A percentile compares a stretch with the other conserved stretches of the same genome.
phyloP scores from a whole-genome alignment of 2,329 filamentous ascomycete species.

The Pyrenochaeta sp. region DNA sequence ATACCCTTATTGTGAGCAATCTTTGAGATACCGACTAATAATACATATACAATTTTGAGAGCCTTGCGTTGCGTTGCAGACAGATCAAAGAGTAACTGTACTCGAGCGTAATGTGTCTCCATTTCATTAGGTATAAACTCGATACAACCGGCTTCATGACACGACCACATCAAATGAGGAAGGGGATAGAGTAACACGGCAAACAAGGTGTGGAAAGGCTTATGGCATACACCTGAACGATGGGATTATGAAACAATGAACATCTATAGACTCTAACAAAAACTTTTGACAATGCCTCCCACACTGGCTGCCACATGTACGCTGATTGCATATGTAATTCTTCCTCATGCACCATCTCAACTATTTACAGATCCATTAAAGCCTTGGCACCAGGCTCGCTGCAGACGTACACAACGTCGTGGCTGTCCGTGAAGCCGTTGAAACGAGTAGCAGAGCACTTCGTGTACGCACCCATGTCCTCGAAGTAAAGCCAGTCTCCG shows the following conservation, averaged over 20 bases:
- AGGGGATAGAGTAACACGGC: neutral
- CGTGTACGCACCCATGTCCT: conserved; percentile 98
- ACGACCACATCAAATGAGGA: neutral
- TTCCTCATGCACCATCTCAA: neutral
- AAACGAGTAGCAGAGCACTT: conserved; percentile 97
- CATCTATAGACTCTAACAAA: neutral
- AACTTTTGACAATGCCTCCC: neutral
- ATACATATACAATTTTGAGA: too few species aligned
- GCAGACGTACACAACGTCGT: conserved; percentile 93
- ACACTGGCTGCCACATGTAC: neutral
- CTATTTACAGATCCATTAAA: conserved; percentile 60
- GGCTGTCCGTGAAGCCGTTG: conserved; percentile 93
- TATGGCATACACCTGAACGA: conserved; percentile 4
- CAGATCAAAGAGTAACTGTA: too few species aligned
- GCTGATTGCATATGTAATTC: neutral
- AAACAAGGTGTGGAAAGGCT: neutral
- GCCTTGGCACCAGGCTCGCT: conserved; percentile 89
- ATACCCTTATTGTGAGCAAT: too few species aligned
- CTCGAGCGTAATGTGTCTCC: too few species aligned
- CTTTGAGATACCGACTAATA: too few species aligned
- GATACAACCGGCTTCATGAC: too few species aligned
- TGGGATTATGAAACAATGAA: neutral
- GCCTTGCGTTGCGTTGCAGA: too few species aligned
- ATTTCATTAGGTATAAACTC: too few species aligned
- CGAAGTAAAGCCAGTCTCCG: conserved; percentile 98